Percentiles rank a stretch among this genome's conserved stretches.
Conservation (phyloP, 257 asterid genomes). For the Solanum chiquidenum region DNA sequence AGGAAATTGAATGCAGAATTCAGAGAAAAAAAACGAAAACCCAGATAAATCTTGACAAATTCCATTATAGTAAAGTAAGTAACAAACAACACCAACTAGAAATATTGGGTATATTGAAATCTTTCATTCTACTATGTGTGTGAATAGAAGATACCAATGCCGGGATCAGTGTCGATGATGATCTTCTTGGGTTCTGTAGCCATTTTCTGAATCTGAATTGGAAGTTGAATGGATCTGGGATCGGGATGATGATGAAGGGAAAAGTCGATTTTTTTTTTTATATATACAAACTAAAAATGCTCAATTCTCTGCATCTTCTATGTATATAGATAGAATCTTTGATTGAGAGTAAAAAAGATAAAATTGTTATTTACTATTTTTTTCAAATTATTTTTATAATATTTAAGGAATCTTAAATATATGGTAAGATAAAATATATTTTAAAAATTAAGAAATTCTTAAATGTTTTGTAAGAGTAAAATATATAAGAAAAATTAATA, state of each 20-base stretch:
- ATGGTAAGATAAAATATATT: background rate
- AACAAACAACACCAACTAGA: background rate
- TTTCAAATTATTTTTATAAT: too few species aligned
- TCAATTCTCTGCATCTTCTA: background rate
- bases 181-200: conserved; percentile 55
- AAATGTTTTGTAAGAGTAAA: too few species aligned
- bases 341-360: background rate
- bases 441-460: too few species aligned
- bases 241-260: background rate
- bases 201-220: background rate
- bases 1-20: background rate
- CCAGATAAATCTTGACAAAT: background rate
- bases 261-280: background rate
- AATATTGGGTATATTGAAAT: background rate
- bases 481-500: too few species aligned
- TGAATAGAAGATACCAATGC: conserved; percentile 46
- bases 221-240: background rate
- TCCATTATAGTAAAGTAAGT: background rate
- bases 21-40: background rate
- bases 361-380: too few species aligned
- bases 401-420: too few species aligned
- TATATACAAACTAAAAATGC: background rate
- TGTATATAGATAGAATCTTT: background rate
- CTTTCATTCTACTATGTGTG: background rate
- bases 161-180: conserved; percentile 96